Base-by-base conservation (phyloP, 352 stramenopile genomes). In the Paralagenidium karlingii region DNA sequence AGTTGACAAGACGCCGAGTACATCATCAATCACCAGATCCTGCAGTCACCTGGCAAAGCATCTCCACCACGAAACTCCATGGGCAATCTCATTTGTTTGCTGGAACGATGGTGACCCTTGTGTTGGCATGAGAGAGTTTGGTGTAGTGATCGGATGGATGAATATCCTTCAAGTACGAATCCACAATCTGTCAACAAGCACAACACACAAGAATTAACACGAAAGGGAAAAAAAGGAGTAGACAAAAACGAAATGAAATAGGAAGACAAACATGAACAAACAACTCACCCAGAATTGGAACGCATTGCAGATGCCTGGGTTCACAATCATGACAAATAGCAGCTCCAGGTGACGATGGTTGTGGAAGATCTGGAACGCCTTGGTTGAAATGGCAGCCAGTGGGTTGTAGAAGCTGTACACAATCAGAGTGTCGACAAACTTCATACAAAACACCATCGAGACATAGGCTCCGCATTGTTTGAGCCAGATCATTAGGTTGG, bases 261-360 rank as follows among this genome's bases (percentile, higher is more conserved):
- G 18, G 36, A 24, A 9, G 36, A 15, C 2, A 27, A 40, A 13
- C 12, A n/a, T 12, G 32, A 20, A n/a, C n/a, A n/a, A n/a, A 5
- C 12, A n/a, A 46, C 58, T 9, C 49, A 77, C 60, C 71, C 75
- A 89, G 46, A 88, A 85, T 43, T 86, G 75, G 25, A 75, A 55
- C 20, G 71, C 53, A 38, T 84, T 89, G 41, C 47, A 71, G 34
- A 63, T 68, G 15, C 71, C 71, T 8, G 71, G 71, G 18, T 82
- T 51, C 32, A 86, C 52, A 22, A 89, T 69, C 75, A 86, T 89
- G 27, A 85, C 69, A 24, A 89, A 47, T 25, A 81, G 56, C 2
- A 86, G 47, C 41, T 89, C 71, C 16, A 84, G 45, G 43, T 85
- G 70, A 27, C 75, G 64, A 31, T 88, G 63, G 33, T 66, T 27